Evolutionary conservation across 2,329 filamentous ascomycete genomes (phyloP).

Genomic region (Cladosporium colombiae): DNA sequence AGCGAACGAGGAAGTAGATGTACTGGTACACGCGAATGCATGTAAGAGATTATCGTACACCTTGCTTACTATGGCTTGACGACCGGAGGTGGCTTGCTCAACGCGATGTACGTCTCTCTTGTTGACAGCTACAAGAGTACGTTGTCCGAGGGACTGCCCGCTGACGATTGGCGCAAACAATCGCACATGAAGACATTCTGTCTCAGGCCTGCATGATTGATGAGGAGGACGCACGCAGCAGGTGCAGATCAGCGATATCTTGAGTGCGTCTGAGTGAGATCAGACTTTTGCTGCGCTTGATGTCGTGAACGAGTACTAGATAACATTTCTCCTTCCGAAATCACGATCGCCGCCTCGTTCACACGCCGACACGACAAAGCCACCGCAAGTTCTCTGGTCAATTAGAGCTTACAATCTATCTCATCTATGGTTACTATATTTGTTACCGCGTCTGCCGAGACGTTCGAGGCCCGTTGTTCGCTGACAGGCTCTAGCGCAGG

Average conservation of each 20-base stretch:
- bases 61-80: not conserved
- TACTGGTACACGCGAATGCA: not conserved
- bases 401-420: not conserved
- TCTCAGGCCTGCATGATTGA: not conserved
- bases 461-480: constrained; percentile 5
- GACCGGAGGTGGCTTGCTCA: not conserved
- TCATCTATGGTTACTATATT: not conserved
- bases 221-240: not conserved
- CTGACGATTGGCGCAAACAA: not conserved
- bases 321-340: not conserved
- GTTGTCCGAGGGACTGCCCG: not conserved
- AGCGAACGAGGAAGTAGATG: not conserved
- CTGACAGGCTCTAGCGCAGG: constrained; percentile 11
- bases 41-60: not conserved
- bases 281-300: not conserved
- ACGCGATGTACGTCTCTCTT: not conserved
- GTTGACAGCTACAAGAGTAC: not conserved
- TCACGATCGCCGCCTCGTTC: not conserved
- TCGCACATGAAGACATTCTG: not conserved
- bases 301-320: not conserved
- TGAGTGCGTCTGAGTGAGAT: not conserved
- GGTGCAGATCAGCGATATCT: not conserved
- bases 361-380: not conserved
- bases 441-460: constrained; percentile 5
- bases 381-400: not conserved